Evolutionary conservation across 352 stramenopile genomes (phyloP).

Genomic region (Globisporangium perplexum): DNA sequence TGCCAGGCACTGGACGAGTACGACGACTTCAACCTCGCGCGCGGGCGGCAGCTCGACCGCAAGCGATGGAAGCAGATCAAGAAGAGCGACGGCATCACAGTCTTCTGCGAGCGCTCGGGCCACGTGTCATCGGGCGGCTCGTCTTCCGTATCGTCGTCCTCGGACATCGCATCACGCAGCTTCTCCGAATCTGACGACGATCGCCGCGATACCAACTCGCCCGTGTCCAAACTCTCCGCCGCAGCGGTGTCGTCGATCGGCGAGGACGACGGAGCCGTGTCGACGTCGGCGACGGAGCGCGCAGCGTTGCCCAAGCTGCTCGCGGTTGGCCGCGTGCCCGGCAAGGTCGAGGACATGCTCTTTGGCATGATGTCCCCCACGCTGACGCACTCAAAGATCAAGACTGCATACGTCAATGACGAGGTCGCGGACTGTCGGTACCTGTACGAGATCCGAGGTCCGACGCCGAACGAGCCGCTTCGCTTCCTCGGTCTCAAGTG

Average conservation of each 20-base stretch:
- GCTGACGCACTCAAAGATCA: slow-evolving; percentile 22
- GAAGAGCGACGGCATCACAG: slow-evolving; percentile 23
- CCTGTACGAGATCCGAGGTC: slow-evolving; percentile 24
- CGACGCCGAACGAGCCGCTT: slow-evolving; percentile 35
- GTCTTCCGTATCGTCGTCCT: background rate
- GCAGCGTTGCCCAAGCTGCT: slow-evolving; percentile 22
- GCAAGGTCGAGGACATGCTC: slow-evolving; percentile 51
- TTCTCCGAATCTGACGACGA: background rate
- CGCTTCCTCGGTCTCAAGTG: slow-evolving; percentile 46
- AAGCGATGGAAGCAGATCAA: slow-evolving; percentile 37
- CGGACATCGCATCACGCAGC: background rate
- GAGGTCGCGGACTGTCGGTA: slow-evolving; percentile 30
- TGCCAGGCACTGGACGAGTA: slow-evolving; percentile 28
- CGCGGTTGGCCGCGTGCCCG: slow-evolving; percentile 30
- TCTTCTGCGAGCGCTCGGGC: slow-evolving; percentile 23
- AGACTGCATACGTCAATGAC: slow-evolving; percentile 29
- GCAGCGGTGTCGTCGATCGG: background rate
- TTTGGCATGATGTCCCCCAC: slow-evolving; percentile 34
- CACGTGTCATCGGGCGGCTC: background rate
- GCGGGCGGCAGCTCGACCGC: slow-evolving; percentile 20
- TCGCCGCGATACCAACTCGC: background rate
- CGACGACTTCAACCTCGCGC: slow-evolving; percentile 26
- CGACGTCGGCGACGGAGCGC: background rate
- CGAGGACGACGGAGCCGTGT: background rate
- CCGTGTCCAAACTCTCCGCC: background rate